These are phyloP conservation scores for Colletotrichum sp. DNA, from an alignment of 2,329 filamentous ascomycete species.

Conservation along the genomic window DNA sequence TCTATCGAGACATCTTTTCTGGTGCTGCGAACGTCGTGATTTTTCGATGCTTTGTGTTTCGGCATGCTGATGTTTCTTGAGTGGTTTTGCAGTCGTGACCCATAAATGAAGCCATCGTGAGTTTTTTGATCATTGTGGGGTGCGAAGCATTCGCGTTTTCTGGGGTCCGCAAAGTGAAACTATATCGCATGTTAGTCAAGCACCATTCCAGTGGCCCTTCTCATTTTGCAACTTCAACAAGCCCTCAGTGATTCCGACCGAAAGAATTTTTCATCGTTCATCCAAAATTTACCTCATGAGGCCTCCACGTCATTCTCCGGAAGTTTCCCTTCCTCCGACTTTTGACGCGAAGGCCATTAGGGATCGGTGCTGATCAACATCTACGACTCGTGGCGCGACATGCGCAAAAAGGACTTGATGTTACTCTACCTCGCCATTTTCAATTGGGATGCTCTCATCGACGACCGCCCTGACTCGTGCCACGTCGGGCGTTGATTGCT, in stretches of 20 bases:
- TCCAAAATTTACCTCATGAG: neutral
- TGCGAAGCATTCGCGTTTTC: neutral
- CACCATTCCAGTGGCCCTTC: neutral
- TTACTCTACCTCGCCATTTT: neutral
- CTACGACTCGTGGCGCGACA: neutral
- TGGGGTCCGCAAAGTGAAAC: neutral
- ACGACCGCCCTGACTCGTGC: slow-evolving; percentile 14
- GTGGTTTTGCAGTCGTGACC: neutral
- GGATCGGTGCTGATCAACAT: neutral
- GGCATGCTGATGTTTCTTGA: neutral
- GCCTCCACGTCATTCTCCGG: neutral
- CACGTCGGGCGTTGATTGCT: slow-evolving; percentile 4
- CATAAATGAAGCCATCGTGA: slow-evolving; percentile 17
- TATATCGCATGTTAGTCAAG: neutral
- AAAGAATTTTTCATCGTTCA: neutral
- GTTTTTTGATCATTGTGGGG: slow-evolving; percentile 1
- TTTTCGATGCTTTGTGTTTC: neutral
- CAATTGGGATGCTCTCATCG: neutral
- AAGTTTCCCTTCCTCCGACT: neutral
- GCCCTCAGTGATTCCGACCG: neutral
- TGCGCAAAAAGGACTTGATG: neutral
- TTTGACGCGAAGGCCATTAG: neutral
- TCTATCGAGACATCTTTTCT: neutral
- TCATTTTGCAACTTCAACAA: neutral
- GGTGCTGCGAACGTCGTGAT: neutral